Base-by-base conservation (phyloP, 129 eudicot species). In the Pseudognaphalium luteoalbum region DNA sequence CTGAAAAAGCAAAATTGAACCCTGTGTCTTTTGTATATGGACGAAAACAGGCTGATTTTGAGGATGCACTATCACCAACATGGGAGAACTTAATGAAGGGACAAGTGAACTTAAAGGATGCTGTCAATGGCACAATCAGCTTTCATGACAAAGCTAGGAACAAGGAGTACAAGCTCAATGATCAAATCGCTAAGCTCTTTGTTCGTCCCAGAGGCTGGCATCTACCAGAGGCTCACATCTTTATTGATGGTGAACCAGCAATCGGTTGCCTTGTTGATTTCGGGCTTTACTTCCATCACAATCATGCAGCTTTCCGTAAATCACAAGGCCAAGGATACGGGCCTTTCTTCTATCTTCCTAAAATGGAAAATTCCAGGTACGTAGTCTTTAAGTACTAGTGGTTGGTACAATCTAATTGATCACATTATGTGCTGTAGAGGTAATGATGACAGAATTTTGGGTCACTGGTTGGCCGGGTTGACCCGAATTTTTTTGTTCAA, bases 181-280 rank as follows among this genome's bases (percentile, higher is more conserved):
- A 90, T 58, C 82, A 78, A 11, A 86, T 86, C 0, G 94, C 98
- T 6, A 92, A 85, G 87, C 96, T 92, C 44, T 92, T 92, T 63
- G 98, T 92, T 50, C 95, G 98, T 30, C 98, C 98, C 0, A 72
- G 98, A 79, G 98, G 96, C 61, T 93, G 98, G 98, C 98, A 93
- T 52, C 65, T 93, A 77, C 98, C 95, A 22, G 98, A 93, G 84
- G 85, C 98, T 19, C 98, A 93, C 84, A 88, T 93, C 82, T 81
- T 83, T 85, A 83, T 93, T 17, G 96, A 93, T 47, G 98, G 98
- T 1, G 90, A 90, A 28, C 98, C 98, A 1, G 98, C 96, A 3
- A 84, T 82, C 4, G 98, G 93, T 72, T 90, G 98, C 86, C 88
- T 92, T 0, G 95, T 92, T 16, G 98, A 92, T 66, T 92, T 92